Evolutionary conservation across 805 yeast genomes (phyloP).

Genomic region (Cyberlindnera nakhonratchasimensis): DNA sequence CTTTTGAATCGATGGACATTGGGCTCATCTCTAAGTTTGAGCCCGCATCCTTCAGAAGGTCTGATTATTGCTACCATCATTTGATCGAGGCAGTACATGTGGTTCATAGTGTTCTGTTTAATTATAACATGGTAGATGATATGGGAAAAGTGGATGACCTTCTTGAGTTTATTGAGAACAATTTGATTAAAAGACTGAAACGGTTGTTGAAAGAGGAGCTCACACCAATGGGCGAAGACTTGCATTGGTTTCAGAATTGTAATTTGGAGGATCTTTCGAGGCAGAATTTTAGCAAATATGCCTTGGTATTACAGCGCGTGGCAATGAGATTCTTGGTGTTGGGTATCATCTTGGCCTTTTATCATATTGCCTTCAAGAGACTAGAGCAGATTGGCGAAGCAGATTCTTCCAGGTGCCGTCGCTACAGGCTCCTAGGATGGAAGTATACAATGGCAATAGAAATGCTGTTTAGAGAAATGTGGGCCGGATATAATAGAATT

Average conservation of each 20-base stretch:
- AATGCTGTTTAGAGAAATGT: slow-evolving; percentile 15
- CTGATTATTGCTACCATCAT: slow-evolving; percentile 16
- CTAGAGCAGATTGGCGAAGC: slow-evolving; percentile 16
- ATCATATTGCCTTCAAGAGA: slow-evolving; percentile 17
- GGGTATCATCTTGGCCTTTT: slow-evolving; percentile 12
- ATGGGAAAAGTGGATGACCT: slow-evolving; percentile 19
- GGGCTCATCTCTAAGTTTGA: slow-evolving; percentile 20
- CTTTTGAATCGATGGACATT: slow-evolving; percentile 17
- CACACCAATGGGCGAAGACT: slow-evolving; percentile 9
- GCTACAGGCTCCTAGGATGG: slow-evolving; percentile 13
- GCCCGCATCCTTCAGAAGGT: slow-evolving; percentile 15
- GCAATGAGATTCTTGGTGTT: slow-evolving; percentile 12
- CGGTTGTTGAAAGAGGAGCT: slow-evolving; percentile 12
- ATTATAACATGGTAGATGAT: slow-evolving; percentile 18
- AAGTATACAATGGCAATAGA: slow-evolving; percentile 15
- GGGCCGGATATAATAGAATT: slow-evolving; percentile 13
- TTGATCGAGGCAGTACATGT: slow-evolving; percentile 16
- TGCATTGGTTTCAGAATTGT: slow-evolving; percentile 3
- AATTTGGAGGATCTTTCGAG: slow-evolving; percentile 12
- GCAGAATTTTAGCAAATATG: slow-evolving; percentile 10
- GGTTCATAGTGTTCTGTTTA: slow-evolving; percentile 15
- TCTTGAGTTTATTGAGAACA: slow-evolving; percentile 12
- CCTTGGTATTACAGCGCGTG: slow-evolving; percentile 11
- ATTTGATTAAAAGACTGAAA: slow-evolving; percentile 11
- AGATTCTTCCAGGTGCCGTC: slow-evolving; percentile 4